Evolutionary conservation across 2,329 filamentous ascomycete genomes (phyloP), one percentile per base, ranked within the genome.

Genomic region (Fusarium chlamydosporum): DNA sequence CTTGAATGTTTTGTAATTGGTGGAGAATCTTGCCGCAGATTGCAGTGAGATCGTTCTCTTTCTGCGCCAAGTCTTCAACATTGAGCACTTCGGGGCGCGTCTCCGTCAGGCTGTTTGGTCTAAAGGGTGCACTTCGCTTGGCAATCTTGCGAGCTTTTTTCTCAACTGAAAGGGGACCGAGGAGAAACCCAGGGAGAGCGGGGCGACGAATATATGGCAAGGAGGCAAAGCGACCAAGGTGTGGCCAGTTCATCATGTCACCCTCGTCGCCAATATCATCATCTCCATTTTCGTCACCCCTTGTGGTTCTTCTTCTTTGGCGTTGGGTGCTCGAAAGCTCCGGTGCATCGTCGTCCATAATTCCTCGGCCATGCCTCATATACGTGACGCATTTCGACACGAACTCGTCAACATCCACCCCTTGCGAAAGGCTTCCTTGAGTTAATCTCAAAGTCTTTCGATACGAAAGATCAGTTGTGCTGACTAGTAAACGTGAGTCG

Each of bases 321-420:
- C 83, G 79, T 72, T 86, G 83, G 16, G 84, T 84, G 65, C 81
- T 80, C 5, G 82, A 85, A 42, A 86, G 80, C 50, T 85, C 85
- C 9, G 82, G 81, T 3, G 82, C 83, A 40, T 85, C 76, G 38
- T 86, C 82, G 48, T 86, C 82, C 15, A 80, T 79, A 26, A 87
- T 86, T 12, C 85, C 86, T 9, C 85, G 82, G 5, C 88, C 91
- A 35, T 87, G 85, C 23, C 88, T 89, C 93, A 98, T 97, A 76
- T 92, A 98, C 5, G 87, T 88, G 62, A 96, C 93, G 77, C 92
- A 95, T 79, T 96, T 97, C 1, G 92, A 92, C 15, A 98, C 88
- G 74, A 98, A 96, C 73, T 97, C 92, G 65, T 98, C 94, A 0
- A 96, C 85, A 74, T 98, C 94, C 23, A 99, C 82, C 9, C 94